Evolutionary conservation across 2,329 filamentous ascomycete species (phyloP).

Genomic region (Pyricularia pennisetigena): DNA sequence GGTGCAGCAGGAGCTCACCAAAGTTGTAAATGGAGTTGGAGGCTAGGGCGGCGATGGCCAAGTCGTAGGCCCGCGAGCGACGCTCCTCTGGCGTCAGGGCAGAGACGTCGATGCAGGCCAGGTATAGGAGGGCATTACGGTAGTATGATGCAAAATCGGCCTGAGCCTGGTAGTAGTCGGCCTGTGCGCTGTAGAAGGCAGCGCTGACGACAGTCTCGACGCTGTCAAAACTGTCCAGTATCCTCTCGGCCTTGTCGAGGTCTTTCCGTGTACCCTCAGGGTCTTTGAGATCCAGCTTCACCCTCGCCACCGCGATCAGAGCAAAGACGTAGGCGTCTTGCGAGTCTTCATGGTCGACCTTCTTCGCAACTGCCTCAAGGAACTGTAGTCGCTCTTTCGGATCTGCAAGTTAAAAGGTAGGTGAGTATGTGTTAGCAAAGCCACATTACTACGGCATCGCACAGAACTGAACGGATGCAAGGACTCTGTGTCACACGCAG

Average conservation of each 20-base stretch:
- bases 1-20: slow-evolving; percentile 94
- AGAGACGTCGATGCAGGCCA: slow-evolving; percentile 84
- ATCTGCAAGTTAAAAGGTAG: slow-evolving; percentile 42
- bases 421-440: neutral
- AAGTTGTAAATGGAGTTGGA: slow-evolving; percentile 99
- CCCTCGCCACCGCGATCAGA: slow-evolving; percentile 77
- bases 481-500: neutral
- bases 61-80: slow-evolving; percentile 77
- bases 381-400: slow-evolving; percentile 79
- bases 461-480: neutral
- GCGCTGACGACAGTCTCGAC: slow-evolving; percentile 95
- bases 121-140: slow-evolving; percentile 92
- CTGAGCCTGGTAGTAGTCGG: slow-evolving; percentile 89
- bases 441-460: no score
- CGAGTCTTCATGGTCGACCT: slow-evolving; percentile 84
- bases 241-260: slow-evolving; percentile 76
- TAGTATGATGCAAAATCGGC: slow-evolving; percentile 95
- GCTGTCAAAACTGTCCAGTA: slow-evolving; percentile 85
- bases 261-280: slow-evolving; percentile 77
- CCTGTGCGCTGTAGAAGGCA: slow-evolving; percentile 90
- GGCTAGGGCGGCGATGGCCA: slow-evolving; percentile 84
- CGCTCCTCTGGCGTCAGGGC: slow-evolving; percentile 67
- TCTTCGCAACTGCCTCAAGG: slow-evolving; percentile 71
- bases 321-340: slow-evolving; percentile 96
- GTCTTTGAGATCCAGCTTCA: slow-evolving; percentile 73